Evolutionary conservation across 768 basidiomycete genomes (phyloP), one percentile per base, ranked within the genome.

Genomic region (Xerocomus potaroensis): DNA sequence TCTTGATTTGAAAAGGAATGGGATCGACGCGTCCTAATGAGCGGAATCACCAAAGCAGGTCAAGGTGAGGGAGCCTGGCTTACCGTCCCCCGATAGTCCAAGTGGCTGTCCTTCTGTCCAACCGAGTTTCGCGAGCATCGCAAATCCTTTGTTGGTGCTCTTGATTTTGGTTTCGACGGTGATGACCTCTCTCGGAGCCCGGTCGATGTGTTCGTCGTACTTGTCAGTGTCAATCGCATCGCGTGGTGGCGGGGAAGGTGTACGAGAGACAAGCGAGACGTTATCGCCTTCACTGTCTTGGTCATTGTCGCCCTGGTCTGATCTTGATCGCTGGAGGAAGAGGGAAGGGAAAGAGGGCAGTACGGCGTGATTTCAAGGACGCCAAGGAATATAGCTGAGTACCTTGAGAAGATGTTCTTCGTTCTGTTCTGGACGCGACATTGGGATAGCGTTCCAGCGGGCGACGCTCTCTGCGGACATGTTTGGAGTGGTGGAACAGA

Each of bases 131-230:
- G 81, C 76, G 2, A 92, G 78, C 72, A 92, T 76, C 8, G 78
- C 72, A 61, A 90, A 91, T 11, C 90, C 90, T 58, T 83, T 87
- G 67, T 92, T 92, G 30, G 79, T 76, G 33, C 77, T 73, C 61
- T 85, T 84, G 57, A 92, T 81, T 63, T 75, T 88, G 33, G 87
- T 91, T 41, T 91, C 84, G 45, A 91, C 79, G 8, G 90, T 91
- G 51, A 91, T 76, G 54, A 81, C 73, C 59, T 91, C 89, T 26
- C 70, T 76, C 39, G 71, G 71, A 5, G 71, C 59, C 8, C 74
- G 72, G 24, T 63, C 69, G 41, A 77, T 64, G 60, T 81, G 77
- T 59, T 86, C 83, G 54, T 88, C 84, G 60, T 87, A 86, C 56
- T 80, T 80, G 51, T 78, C 76, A 32, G 75, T 64, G 47, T 85